Evolutionary conservation across 2,329 filamentous ascomycete species (phyloP), one percentile per base, ranked within the genome.

Genomic region (Plenodomus lindquistii): DNA sequence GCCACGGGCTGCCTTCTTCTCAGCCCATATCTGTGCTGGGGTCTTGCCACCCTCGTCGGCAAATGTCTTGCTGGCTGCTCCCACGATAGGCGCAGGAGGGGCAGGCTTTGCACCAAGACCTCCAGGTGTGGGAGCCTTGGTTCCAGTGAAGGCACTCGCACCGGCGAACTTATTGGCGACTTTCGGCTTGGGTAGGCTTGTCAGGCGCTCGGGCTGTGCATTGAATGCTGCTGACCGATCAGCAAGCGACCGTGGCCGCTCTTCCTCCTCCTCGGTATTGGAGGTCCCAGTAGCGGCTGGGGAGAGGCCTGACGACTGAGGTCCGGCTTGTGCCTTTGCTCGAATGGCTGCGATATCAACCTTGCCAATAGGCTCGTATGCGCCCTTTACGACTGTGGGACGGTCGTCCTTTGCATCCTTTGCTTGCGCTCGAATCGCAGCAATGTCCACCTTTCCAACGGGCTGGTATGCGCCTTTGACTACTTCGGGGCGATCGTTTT

Each of bases 381-480:
- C 84, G 36, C 94, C 94, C 75, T 96, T 97, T 17, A 97, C 89
- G 4, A 85, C 83, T 1, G 87, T 83, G 3, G 94, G 94, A 46
- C 91, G 82, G 59, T 96, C 88, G 65, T 97, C 91, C 38, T 60
- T 78, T 86, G 78, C 54, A 29, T 59, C 56, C 79, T 86, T 67
- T 75, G 91, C 77, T 82, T 90, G 70, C 80, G 86, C 76, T 55
- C 94, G 85, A 59, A 99, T 88, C 31, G 91, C 92, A 19, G 88
- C 88, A 74, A 99, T 97, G 66, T 99, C 92, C n/a, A 99, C 89
- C 76, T 97, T 97, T 47, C 94, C 94, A 62, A 99, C 79, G 17
- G 94, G 94, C 71, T 97, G 91, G 73, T 99, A 99, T 15, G 82
- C 87, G 37, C 94, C 94, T 66, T 77, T 88, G 42, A 97, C 85